Conservation (phyloP, 1,139 yeast species). For the Saccharomyces uvarum region DNA sequence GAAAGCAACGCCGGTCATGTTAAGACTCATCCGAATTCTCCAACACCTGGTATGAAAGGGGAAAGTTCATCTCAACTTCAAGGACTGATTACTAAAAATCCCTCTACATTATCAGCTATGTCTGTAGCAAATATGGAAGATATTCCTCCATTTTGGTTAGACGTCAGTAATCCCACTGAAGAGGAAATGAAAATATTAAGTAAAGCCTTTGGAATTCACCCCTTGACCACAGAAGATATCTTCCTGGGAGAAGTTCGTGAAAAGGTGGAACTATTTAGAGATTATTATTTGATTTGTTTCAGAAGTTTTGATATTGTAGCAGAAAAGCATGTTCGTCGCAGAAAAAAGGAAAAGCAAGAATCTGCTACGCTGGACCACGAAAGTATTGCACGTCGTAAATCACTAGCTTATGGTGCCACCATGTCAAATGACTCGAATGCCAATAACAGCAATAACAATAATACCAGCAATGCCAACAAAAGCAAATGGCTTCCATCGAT, state of each 20-base stretch:
- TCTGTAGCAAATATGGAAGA: constrained; percentile 28
- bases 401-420: constrained; percentile 3
- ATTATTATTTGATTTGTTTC: constrained; percentile 87
- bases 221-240: constrained; percentile 92
- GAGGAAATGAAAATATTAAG: constrained; percentile 92
- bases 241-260: constrained; percentile 91
- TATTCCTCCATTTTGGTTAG: constrained; percentile 76
- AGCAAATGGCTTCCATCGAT: constrained; percentile 11
- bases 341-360: constrained; percentile 28
- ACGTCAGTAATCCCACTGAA: constrained; percentile 86
- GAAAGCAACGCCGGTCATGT: constrained; percentile 13
- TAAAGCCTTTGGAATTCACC: constrained; percentile 90
- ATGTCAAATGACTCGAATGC: background rate
- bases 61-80: background rate
- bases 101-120: constrained; percentile 10
- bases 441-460: constrained; percentile 5
- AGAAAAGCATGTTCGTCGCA: constrained; percentile 47
- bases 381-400: constrained; percentile 6
- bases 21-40: constrained; percentile 7
- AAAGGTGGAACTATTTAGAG: constrained; percentile 84
- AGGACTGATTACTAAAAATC: background rate
- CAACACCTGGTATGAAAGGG: constrained; percentile 1
- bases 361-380: constrained; percentile 4
- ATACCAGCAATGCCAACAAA: constrained; percentile 3
- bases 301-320: constrained; percentile 84